Evolutionary conservation across 306 rosid genomes (phyloP).

Genomic region (Cotoneaster glaucophyllus): DNA sequence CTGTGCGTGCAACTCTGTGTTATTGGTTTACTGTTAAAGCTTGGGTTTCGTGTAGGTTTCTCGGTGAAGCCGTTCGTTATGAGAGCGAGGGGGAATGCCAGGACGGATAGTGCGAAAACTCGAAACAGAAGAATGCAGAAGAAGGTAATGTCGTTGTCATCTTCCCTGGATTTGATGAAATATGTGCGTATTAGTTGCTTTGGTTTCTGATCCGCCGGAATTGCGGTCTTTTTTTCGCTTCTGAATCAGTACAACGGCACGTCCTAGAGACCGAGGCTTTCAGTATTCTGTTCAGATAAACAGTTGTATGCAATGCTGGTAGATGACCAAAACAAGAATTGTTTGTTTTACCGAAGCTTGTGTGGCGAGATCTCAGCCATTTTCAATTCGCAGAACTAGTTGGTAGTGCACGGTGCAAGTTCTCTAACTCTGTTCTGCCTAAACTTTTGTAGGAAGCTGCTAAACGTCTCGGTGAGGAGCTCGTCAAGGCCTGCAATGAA

Average conservation of each 20-base stretch:
- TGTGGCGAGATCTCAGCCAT: not conserved
- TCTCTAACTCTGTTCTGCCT: not conserved
- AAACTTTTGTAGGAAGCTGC: slow-evolving; percentile 61
- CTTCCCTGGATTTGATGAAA: not conserved
- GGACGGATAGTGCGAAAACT: slow-evolving; percentile 59
- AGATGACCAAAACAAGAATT: slow-evolving; percentile 76
- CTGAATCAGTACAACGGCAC: slow-evolving; percentile 66
- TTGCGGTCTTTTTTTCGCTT: not conserved
- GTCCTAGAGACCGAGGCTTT: slow-evolving; percentile 69
- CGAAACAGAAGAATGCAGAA: slow-evolving; percentile 59
- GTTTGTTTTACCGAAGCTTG: slow-evolving; percentile 68
- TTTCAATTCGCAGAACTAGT: no score
- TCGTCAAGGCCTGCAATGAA: slow-evolving; percentile 57
- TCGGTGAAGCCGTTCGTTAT: slow-evolving; percentile 35
- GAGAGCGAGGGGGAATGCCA: slow-evolving; percentile 53
- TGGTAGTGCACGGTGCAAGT: not conserved
- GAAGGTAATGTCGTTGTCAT: slow-evolving; percentile 39
- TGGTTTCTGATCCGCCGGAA: not conserved
- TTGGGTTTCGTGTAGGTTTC: slow-evolving; percentile 37
- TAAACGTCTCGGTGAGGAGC: slow-evolving; percentile 67
- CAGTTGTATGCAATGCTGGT: slow-evolving; percentile 88
- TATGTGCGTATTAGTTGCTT: not conserved
- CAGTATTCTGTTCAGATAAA: slow-evolving; percentile 80
- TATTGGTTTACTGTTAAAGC: not conserved
- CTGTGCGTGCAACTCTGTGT: not conserved